These are phyloP conservation scores for Blastobotrys aristatus DNA, from an alignment of 1,139 yeast genomes.

Conservation along the genomic window DNA sequence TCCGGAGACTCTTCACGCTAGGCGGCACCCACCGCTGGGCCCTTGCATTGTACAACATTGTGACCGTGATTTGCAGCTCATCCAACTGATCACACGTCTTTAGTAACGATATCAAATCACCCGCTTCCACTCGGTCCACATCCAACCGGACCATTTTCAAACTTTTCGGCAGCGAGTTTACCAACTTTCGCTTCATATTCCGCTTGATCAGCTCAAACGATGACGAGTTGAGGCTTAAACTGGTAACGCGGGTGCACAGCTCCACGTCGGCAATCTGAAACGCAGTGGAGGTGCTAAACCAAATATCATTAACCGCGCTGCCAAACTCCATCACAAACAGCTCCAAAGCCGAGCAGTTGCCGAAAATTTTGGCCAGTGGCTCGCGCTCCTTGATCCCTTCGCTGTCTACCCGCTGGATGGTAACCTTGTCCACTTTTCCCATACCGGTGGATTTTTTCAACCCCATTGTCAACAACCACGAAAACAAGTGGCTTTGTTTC, in stretches of 20 bases:
- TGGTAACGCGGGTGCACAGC: constrained; percentile 3
- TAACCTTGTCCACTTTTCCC: not conserved
- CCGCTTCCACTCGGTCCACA: constrained; percentile 6
- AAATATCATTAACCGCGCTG: not conserved
- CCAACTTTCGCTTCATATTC: constrained; percentile 1
- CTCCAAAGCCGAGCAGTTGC: constrained; percentile 5
- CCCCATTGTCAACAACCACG: constrained; percentile 9
- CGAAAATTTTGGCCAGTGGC: constrained; percentile 1
- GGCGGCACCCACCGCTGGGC: constrained; percentile 9
- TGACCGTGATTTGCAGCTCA: constrained; percentile 2
- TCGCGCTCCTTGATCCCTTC: constrained; percentile 4
- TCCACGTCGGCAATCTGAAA: constrained; percentile 8
- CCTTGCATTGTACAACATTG: not conserved
- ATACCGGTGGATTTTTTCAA: not conserved
- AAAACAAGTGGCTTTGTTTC: constrained; percentile 6
- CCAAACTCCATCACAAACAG: constrained; percentile 3
- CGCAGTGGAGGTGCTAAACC: constrained; percentile 1
- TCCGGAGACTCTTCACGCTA: not conserved
- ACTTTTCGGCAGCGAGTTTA: not conserved
- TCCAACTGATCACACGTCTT: not conserved
- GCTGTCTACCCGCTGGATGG: constrained; percentile 2
- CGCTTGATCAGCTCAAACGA: constrained; percentile 3
- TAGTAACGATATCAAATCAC: not conserved
- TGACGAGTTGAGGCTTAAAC: not conserved
- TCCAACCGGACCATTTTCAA: constrained; percentile 4